These are phyloP conservation scores for Discostella stelligera DNA, from an alignment of 352 stramenopile species.

Conservation along the genomic window DNA sequence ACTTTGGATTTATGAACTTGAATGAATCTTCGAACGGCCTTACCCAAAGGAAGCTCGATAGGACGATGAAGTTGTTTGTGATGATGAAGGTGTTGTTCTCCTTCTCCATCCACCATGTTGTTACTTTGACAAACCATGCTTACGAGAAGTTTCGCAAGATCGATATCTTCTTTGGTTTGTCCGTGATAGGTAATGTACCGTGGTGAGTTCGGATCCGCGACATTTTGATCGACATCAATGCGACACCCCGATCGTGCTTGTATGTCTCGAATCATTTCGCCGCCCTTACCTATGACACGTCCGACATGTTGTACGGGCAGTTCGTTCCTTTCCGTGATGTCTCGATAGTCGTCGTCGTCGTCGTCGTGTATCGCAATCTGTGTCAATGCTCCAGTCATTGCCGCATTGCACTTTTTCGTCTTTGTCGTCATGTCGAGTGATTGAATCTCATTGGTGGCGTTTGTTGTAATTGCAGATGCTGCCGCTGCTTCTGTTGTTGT, in stretches of 20 bases:
- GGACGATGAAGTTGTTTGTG: too few species aligned
- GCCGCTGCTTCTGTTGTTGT: not conserved
- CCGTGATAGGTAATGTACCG: not conserved
- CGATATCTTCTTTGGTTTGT: not conserved
- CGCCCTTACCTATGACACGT: slow-evolving; percentile 3
- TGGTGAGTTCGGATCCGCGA: not conserved
- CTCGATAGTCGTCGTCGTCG: not conserved
- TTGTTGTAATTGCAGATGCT: not conserved
- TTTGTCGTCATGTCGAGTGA: not conserved
- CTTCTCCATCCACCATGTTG: not conserved
- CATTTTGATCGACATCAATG: slow-evolving; percentile 3
- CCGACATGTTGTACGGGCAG: not conserved
- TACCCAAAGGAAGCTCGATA: not conserved
- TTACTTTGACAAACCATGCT: not conserved
- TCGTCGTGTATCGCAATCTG: not conserved
- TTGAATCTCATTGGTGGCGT: not conserved
- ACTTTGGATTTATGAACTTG: not conserved
- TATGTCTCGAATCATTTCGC: slow-evolving; percentile 8
- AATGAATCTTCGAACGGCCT: not conserved
- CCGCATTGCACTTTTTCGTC: not conserved
- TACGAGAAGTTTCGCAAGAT: slow-evolving; percentile 2
- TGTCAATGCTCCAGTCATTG: not conserved
- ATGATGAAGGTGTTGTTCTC: not conserved
- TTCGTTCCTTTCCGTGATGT: slow-evolving; percentile 1
- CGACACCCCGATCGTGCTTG: slow-evolving; percentile 7